Percentiles rank a stretch among this genome's conserved stretches.
Evolutionary conservation across 1,139 yeast genomes (phyloP).

Genomic region (Taiozyma sp.): DNA sequence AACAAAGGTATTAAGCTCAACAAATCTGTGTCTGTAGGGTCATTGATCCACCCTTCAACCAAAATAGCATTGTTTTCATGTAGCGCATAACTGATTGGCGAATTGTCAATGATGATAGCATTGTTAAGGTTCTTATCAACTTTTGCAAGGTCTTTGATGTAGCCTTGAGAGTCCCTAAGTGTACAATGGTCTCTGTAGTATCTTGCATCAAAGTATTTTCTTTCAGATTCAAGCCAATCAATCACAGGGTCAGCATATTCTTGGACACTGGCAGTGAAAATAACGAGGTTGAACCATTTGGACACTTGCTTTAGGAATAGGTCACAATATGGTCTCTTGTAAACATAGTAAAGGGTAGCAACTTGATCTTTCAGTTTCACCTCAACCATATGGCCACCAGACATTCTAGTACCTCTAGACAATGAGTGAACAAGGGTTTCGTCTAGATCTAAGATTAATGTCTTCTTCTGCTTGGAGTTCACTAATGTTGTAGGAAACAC

Average conservation of each 20-base stretch:
- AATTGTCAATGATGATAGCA: slow-evolving; percentile 82
- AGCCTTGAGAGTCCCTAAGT: slow-evolving; percentile 73
- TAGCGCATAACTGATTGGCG: slow-evolving; percentile 82
- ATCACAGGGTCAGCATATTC: slow-evolving; percentile 98
- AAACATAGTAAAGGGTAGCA: slow-evolving; percentile 83
- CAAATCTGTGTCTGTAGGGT: slow-evolving; percentile 81
- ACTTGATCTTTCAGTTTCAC: slow-evolving; percentile 56
- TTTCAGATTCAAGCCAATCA: slow-evolving; percentile 71
- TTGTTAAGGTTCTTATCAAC: slow-evolving; percentile 56
- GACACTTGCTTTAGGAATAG: slow-evolving; percentile 72
- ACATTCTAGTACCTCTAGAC: slow-evolving; percentile 56
- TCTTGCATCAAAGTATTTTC: slow-evolving; percentile 50
- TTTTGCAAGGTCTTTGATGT: slow-evolving; percentile 75
- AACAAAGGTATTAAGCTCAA: slow-evolving; percentile 77
- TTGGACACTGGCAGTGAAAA: slow-evolving; percentile 90
- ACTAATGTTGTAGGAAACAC: slow-evolving; percentile 42
- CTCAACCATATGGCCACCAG: slow-evolving; percentile 75
- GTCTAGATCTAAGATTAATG: slow-evolving; percentile 82
- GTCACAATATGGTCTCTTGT: slow-evolving; percentile 90
- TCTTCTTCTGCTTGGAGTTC: slow-evolving; percentile 47
- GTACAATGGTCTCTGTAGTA: slow-evolving; percentile 81
- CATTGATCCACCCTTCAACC: slow-evolving; percentile 97
- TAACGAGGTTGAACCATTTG: slow-evolving; percentile 84
- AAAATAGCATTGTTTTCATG: slow-evolving; percentile 87
- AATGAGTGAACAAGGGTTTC: slow-evolving; percentile 92